These are phyloP conservation scores for Calonectria hawksworthii DNA, from an alignment of 2,329 filamentous ascomycete species.

Conservation along the genomic window DNA sequence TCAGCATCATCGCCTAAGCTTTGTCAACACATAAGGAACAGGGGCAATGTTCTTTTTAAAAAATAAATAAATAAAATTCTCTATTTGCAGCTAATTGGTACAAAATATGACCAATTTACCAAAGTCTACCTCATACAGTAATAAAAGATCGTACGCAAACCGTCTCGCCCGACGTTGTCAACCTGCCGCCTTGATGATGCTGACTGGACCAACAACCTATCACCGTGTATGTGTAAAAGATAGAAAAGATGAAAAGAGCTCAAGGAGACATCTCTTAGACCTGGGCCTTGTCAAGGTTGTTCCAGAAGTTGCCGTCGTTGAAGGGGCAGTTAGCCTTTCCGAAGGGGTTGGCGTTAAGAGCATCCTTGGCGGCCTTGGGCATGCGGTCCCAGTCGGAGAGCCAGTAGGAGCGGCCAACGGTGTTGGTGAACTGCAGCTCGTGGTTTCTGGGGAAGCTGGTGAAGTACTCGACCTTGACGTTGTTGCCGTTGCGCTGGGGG, in stretches of 20 bases:
- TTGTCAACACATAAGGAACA: no score
- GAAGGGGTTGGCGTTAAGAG: background rate
- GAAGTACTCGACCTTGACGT: slow-evolving; percentile 51
- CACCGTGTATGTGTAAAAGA: no score
- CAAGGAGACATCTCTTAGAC: background rate
- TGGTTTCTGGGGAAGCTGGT: slow-evolving; percentile 51
- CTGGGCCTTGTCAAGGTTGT: background rate
- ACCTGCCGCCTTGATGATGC: no score
- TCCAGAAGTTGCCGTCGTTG: background rate
- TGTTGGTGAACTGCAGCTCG: slow-evolving; percentile 51
- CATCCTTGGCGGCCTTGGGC: background rate
- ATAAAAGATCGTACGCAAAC: no score
- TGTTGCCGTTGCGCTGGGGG: slow-evolving; percentile 36
- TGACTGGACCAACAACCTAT: no score
- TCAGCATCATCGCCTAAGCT: no score
- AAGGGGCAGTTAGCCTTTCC: background rate
- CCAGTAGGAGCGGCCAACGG: slow-evolving; percentile 46
- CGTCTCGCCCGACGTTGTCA: no score
- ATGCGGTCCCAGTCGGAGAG: background rate
- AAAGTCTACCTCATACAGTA: no score
- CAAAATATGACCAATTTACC: no score
- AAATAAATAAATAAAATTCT: no score
- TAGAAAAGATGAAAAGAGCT: background rate
- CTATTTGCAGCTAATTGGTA: no score
- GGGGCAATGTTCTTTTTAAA: no score